Evolutionary conservation across 805 yeast species (phyloP), one percentile per base, ranked within the genome.

Genomic region (Isabelozyma heimii): DNA sequence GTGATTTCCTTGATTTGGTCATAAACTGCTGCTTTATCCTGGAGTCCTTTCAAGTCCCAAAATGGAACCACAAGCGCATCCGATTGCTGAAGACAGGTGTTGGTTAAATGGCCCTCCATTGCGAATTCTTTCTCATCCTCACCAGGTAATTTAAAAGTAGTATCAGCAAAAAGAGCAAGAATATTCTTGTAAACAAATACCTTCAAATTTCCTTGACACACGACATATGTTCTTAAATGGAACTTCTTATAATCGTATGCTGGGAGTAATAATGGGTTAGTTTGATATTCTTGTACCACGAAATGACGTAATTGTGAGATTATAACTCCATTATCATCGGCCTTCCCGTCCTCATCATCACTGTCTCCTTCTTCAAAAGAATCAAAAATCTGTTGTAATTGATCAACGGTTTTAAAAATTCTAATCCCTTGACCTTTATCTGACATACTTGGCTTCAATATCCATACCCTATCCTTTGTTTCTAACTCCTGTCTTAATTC

Each of bases 341-440:
- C 52, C 20, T 51, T 48, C 6, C 33, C 44, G 12, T 40, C 45
- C 8, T 30, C 89, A 42, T 81, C 89, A 30, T 79, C 83, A 1
- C 78, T 80, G 2, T 70, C 80, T n/a, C 75, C 86, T 53, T 84
- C 92, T 57, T 91, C 97, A 65, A 90, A 91, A 2, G 86, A 82
- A 58, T 94, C 88, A 65, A 94, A 92, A 4, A 92, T 84, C 3
- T 67, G 77, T 65, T 91, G 97, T 44, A 94, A 72, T 58, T 91
- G 94, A 8, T 84, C 89, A 35, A 89, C 75, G 0, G 91, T 84
- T 47, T 76, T 77, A 70, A 94, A 94, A 0, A 94, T 67, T 38
- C 97, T 72, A 44, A 94, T 92, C 0, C 99, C 99, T 63, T 94
- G 97, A 9, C 97, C 99, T 62, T 92, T 85, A 62, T 94, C 99